phyloP scores from a whole-genome alignment of 768 basidiomycete species.

The Boletus rex-veris region DNA sequence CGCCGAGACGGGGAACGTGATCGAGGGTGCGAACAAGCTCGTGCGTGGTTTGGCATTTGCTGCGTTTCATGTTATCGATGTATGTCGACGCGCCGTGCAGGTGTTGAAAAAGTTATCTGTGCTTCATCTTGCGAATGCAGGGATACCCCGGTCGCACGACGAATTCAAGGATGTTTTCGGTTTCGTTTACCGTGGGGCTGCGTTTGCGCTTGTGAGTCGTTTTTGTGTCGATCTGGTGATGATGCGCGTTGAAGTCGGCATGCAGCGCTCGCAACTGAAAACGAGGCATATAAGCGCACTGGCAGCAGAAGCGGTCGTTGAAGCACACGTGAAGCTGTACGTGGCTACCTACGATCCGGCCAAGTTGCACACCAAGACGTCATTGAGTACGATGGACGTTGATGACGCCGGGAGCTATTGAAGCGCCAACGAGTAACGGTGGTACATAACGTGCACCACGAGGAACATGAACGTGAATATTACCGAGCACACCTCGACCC shows the following conservation, averaged over 20 bases:
- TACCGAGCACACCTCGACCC: background rate
- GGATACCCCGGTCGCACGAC: slow-evolving; percentile 34
- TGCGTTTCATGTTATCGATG: background rate
- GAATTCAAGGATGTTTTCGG: slow-evolving; percentile 42
- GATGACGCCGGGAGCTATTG: slow-evolving; percentile 6
- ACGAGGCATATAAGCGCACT: slow-evolving; percentile 21
- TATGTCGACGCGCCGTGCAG: slow-evolving; percentile 13
- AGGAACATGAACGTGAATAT: background rate
- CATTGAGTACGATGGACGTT: background rate
- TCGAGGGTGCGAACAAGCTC: slow-evolving; percentile 61
- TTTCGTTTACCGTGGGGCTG: slow-evolving; percentile 38
- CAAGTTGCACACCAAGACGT: background rate
- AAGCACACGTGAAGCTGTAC: slow-evolving; percentile 38
- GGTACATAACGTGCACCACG: background rate
- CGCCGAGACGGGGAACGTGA: slow-evolving; percentile 22
- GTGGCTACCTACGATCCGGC: slow-evolving; percentile 8
- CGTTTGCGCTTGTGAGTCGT: slow-evolving; percentile 39
- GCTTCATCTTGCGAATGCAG: slow-evolving; percentile 29
- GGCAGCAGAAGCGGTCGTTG: slow-evolving; percentile 32
- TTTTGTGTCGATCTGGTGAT: background rate
- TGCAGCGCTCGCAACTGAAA: slow-evolving; percentile 31
- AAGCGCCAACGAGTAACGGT: background rate
- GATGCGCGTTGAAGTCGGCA: background rate
- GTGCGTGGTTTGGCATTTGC: slow-evolving; percentile 35
- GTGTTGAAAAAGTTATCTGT: slow-evolving; percentile 40